These are phyloP conservation scores for Craspedostauros australis DNA, from an alignment of 108 stramenopile species.

Conservation along the genomic window DNA sequence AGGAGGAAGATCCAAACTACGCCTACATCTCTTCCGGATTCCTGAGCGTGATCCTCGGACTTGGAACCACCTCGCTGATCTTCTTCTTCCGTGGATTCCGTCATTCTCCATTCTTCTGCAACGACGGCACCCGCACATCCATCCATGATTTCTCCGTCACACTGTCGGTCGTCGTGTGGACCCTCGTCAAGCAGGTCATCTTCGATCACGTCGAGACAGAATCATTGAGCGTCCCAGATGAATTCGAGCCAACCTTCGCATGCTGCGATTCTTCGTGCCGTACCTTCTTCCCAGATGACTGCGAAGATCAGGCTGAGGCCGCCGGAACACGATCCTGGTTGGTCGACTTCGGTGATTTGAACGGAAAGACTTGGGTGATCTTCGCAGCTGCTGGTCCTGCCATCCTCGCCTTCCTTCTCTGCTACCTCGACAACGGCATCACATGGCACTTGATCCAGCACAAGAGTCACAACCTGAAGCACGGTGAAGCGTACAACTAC, in stretches of 20 bases:
- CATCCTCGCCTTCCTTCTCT: constrained; percentile 35
- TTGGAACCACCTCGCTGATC: constrained; percentile 25
- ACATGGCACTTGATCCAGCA: constrained; percentile 35
- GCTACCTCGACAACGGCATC: constrained; percentile 52
- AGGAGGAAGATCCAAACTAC: constrained; percentile 29
- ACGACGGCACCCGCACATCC: constrained; percentile 24
- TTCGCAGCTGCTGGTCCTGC: constrained; percentile 51
- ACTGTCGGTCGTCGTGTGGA: constrained; percentile 21
- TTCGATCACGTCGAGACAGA: constrained; percentile 27
- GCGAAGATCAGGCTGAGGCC: constrained; percentile 30
- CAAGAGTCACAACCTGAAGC: constrained; percentile 24
- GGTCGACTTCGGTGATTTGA: constrained; percentile 33
- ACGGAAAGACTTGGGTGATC: constrained; percentile 39
- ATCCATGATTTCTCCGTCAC: constrained; percentile 46
- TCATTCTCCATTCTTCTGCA: constrained; percentile 29
- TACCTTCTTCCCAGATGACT: constrained; percentile 38
- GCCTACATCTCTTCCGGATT: constrained; percentile 22
- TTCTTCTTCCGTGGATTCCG: constrained; percentile 36
- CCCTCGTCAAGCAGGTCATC: constrained; percentile 21
- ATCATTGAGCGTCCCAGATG: constrained; percentile 38
- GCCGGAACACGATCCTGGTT: constrained; percentile 37
- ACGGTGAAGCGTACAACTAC: constrained; percentile 48
- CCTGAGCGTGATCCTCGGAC: constrained; percentile 30
- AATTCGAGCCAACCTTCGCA: constrained; percentile 37
- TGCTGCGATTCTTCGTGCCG: constrained; percentile 35